These are phyloP conservation scores for Taphrina deformans DNA, from an alignment of 1,139 yeast species.

Conservation along the genomic window DNA sequence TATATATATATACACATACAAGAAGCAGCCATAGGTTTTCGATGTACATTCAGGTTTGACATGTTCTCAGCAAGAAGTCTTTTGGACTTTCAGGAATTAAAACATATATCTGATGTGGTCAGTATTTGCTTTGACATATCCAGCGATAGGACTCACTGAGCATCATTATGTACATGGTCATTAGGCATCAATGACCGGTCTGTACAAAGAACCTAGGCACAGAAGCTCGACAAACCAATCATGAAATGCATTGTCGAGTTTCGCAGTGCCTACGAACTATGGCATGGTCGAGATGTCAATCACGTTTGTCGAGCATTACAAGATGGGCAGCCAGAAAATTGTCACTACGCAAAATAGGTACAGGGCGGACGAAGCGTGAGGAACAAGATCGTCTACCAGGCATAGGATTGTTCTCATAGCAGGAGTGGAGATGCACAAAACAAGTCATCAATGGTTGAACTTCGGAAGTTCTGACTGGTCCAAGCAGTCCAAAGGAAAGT, in stretches of 20 bases:
- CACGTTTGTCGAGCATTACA: no score
- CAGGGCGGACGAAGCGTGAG: no score
- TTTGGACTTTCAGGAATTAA: conserved; percentile 19
- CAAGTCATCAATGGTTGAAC: not conserved
- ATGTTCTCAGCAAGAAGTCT: conserved; percentile 21
- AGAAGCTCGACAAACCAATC: not conserved
- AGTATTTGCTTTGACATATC: not conserved
- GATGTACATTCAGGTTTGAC: conserved; percentile 23
- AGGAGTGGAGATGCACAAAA: no score
- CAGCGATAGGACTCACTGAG: not conserved
- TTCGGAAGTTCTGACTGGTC: not conserved
- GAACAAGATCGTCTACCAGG: no score
- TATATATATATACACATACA: no score
- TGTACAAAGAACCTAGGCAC: no score
- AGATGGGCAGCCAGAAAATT: no score
- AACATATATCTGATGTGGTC: conserved; percentile 9
- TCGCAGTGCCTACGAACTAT: not conserved
- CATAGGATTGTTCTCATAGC: no score
- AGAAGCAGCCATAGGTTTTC: not conserved
- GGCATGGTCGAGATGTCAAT: no score
- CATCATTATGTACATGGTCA: conserved; percentile 18
- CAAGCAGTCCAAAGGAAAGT: conserved; percentile 6
- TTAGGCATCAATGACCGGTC: no score
- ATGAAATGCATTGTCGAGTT: not conserved
- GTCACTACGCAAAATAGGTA: no score